Evolutionary conservation across 352 stramenopile species (phyloP), one percentile per base, ranked within the genome.

Genomic region (Elongisporangium anandrum): DNA sequence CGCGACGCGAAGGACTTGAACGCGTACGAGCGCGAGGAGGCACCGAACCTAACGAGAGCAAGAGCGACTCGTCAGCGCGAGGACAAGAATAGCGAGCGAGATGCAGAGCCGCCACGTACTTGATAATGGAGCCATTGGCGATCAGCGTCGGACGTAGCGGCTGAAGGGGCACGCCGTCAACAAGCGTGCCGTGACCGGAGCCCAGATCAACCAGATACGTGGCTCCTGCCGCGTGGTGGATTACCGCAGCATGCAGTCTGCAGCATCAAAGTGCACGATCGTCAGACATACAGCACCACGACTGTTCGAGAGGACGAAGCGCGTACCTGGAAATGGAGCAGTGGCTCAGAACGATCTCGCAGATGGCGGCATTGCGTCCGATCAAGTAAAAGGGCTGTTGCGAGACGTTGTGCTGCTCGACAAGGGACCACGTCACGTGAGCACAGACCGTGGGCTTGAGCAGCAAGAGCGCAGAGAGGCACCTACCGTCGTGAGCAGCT

Each of bases 1-100:
- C 77, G 68, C 13, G 85, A 92, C 20, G 92, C 80, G 59, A 91
- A 94, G 23, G 80, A 65, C 66, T 92, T 92, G 64, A 92, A 94
- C n/a, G 76, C 79, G 57, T 94, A 94, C 1, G 77, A 81, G 4
- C 85, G 77, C 8, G 85, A 94, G 21, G 85, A 94, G 2, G 68
- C 82, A 54, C 85, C 85, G 65, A 94, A 94, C 26, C 65, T 78
- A 39, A 16, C 56, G 21, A 5, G 22, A 59, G 10, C 56, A 16
- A 5, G 22, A 59, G 10, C 47, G 10, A 45, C 10, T 15, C 7
- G 29, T 20, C 53, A 23, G 34, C 9, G 52, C 6, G 8, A 56
- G 50, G 16, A 54, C 17, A 26, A 26, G 39, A 57, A 45, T 45
- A 45, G 34, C 5, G 10, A 15, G 10, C 5, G 17, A 15, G 1